Conservation (phyloP, 345 rosid genomes). For the Rubroshorea leprosula region DNA sequence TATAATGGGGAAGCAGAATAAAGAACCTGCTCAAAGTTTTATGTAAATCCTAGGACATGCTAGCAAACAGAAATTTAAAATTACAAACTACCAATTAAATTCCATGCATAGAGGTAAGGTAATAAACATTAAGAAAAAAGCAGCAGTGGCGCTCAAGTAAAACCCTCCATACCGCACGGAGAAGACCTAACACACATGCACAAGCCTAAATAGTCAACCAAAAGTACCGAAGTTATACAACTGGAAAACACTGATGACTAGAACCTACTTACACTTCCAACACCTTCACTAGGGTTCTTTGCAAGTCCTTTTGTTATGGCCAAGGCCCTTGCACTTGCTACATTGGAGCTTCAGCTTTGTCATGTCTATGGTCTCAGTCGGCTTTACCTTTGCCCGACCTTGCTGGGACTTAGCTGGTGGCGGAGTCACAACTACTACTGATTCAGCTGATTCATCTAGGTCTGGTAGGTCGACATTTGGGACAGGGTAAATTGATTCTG, state of each 20-base stretch:
- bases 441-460: constrained; percentile 35
- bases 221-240: constrained; percentile 1
- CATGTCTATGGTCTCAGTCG: constrained; percentile 52
- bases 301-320: constrained; percentile 95
- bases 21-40: too few species aligned
- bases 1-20: background rate
- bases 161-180: background rate
- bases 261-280: constrained; percentile 22
- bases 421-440: constrained; percentile 55
- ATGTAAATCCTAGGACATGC: background rate
- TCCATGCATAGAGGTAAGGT: too few species aligned
- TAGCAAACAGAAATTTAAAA: background rate
- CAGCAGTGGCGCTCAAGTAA: background rate
- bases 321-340: constrained; percentile 95
- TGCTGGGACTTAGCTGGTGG: constrained; percentile 83
- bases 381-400: constrained; percentile 78
- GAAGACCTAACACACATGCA: constrained; percentile 1
- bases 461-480: constrained; percentile 61
- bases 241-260: constrained; percentile 18
- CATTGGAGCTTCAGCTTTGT: constrained; percentile 86
- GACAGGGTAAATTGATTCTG: constrained; percentile 74
- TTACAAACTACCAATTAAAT: background rate
- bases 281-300: constrained; percentile 36
- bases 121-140: background rate
- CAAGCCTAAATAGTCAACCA: background rate